A percentile compares a stretch with the other conserved stretches of the same genome.
Evolutionary conservation across 306 rosid genomes (phyloP).

Genomic region (Cucurbita ficifolia): DNA sequence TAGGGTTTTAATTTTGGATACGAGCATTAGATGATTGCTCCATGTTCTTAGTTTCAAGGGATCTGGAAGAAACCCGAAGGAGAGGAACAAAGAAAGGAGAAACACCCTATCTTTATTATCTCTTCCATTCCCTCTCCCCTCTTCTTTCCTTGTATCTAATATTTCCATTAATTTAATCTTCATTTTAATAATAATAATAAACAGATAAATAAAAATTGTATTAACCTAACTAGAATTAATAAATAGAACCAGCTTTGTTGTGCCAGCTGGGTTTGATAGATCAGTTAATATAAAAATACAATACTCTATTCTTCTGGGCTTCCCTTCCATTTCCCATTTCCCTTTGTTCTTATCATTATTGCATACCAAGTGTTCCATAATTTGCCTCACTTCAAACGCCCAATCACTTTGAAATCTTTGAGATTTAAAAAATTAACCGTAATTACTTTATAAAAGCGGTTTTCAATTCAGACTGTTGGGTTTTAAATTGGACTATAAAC

Average conservation of each 20-base stretch:
- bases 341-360: background rate
- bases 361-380: background rate
- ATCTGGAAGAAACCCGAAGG: background rate
- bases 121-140: background rate
- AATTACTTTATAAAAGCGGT: no score
- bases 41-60: slow-evolving; percentile 7
- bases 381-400: background rate
- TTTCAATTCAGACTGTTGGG: no score
- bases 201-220: no score
- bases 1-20: background rate
- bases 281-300: background rate
- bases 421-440: no score
- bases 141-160: background rate
- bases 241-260: background rate
- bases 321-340: background rate
- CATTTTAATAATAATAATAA: background rate
- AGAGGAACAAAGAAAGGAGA: background rate
- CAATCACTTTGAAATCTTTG: background rate
- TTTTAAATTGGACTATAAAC: no score
- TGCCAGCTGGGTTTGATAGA: background rate
- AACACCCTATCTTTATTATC: background rate
- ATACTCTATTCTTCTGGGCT: background rate
- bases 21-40: background rate
- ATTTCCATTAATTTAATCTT: background rate
- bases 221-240: no score